Base-by-base conservation (phyloP, 202 grass and related monocot genomes). In the Thinopyrum obtusiflorum region DNA sequence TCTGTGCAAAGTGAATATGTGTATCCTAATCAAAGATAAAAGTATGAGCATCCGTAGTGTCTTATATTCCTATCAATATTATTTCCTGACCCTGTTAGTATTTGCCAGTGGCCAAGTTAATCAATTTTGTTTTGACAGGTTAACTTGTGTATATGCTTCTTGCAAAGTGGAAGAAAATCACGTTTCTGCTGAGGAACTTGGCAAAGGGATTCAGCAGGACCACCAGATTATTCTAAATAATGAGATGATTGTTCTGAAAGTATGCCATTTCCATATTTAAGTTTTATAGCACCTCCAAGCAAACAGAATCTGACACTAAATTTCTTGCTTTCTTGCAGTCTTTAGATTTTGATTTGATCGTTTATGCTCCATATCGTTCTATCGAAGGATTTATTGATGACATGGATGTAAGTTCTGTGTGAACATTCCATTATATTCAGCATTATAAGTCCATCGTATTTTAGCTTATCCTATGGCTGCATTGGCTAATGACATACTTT, bases 101-200 rank as follows among this genome's bases (percentile, higher is more conserved):
- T 76, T 68, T 76, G 13, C 69, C 20, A 37, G 26, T 35, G 72
- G 80, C 28, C 13, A 33, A 71, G 31, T 44, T 69, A 80, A 76
- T 59, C 25, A 20, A 32, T 47, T 90, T 79, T 83, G 0, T 6
- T 66, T 83, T 89, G 46, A 87, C 88, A 99, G 97, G 97, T 88
- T 99, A 91, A 96, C 97, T 85, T 99, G 97, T 85, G 85, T 99
- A 91, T 99, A 96, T 90, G 51, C 88, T 87, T 94, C 97, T 70
- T 99, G 97, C 76, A 99, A 96, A 94, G 92, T 99, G 73, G 97
- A 96, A 92, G 97, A 99, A 88, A 99, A 99, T 87, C 97, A 99
- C 77, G 93, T 99, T 77, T 99, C 97, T 53, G 93, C 97, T 39
- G 97, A 99, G 88, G 97, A 99, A 84, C 91, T 99, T 80, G 97